These are phyloP conservation scores for Paecilomyces sp. DNA, from an alignment of 2,329 filamentous ascomycete genomes.

Conservation along the genomic window DNA sequence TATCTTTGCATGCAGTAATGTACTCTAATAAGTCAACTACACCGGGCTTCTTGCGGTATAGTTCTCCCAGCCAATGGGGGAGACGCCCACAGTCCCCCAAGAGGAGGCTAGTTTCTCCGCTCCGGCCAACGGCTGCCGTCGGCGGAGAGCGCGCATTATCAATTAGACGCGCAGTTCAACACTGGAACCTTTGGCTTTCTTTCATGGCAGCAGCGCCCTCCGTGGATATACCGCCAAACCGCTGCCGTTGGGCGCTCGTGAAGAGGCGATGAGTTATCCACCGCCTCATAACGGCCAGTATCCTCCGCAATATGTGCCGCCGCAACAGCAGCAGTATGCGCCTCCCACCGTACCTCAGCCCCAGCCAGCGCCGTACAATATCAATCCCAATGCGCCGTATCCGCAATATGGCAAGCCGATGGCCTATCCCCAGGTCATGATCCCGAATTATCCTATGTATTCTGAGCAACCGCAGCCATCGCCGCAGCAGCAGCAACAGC, in stretches of 20 bases:
- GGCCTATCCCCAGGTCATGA: conserved; percentile 26
- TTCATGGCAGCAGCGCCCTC: conserved; percentile 1
- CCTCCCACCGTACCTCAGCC: conserved; percentile 9
- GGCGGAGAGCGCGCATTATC: background rate
- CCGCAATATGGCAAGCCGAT: conserved; percentile 28
- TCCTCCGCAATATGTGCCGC: conserved; percentile 26
- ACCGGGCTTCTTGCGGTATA: conserved; percentile 5
- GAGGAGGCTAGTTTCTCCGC: conserved; percentile 9
- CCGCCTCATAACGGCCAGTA: conserved; percentile 35
- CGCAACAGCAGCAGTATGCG: conserved; percentile 24
- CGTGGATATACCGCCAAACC: conserved; percentile 4
- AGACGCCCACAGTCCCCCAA: background rate
- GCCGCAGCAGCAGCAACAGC: conserved; percentile 15
- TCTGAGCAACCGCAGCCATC: conserved; percentile 23
- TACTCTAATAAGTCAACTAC: conserved; percentile 5
- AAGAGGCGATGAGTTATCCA: conserved; percentile 35
- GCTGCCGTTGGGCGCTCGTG: conserved; percentile 5
- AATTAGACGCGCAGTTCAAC: background rate
- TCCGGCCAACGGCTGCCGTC: conserved; percentile 1
- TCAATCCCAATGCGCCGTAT: conserved; percentile 21
- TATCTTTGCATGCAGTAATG: background rate
- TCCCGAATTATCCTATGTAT: conserved; percentile 24
- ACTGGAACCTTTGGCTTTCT: background rate
- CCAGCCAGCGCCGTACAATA: conserved; percentile 23
- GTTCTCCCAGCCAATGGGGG: background rate